Conservation (phyloP, 805 yeast genomes). For the Pichia rugopelliculosa region DNA sequence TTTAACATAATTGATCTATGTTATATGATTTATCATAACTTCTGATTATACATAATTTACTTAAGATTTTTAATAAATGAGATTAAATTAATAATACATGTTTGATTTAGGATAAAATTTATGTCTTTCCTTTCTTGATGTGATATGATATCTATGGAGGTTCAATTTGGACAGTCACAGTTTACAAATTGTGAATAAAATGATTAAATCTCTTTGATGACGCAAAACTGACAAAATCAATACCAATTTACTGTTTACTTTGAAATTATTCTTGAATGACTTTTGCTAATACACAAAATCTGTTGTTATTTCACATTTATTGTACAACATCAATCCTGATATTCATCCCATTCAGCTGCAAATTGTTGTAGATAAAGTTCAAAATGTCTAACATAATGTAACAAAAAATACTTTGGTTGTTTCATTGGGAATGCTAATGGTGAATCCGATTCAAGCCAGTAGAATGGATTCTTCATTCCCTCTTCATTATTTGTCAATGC, state of each 20-base stretch:
- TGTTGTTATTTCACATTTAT: no score
- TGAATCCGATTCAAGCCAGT: conserved; percentile 60
- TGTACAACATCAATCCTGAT: neutral
- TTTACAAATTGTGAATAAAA: conserved; percentile 56
- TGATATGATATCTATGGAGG: conserved; percentile 48
- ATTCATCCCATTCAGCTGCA: conserved; percentile 20
- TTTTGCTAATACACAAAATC: no score
- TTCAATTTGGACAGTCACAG: conserved; percentile 52
- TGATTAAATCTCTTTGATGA: conserved; percentile 41
- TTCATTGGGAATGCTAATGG: conserved; percentile 65
- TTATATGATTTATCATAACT: no score
- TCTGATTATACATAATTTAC: no score
- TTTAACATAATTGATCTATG: no score
- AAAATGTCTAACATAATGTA: conserved; percentile 21
- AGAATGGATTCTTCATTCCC: conserved; percentile 24
- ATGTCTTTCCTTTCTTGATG: conserved; percentile 33
- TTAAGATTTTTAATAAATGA: no score
- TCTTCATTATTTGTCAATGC: conserved; percentile 24
- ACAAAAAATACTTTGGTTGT: conserved; percentile 54
- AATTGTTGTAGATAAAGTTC: conserved; percentile 21
- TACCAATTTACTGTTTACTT: no score
- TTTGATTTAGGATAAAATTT: conserved; percentile 39
- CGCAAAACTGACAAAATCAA: no score
- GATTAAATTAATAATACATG: no score
- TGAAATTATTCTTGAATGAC: no score